Percentiles rank a stretch among this genome's conserved stretches.
These are phyloP conservation scores for Pseudonitzschia pungens DNA, from an alignment of 108 stramenopile genomes.

Conservation along the genomic window DNA sequence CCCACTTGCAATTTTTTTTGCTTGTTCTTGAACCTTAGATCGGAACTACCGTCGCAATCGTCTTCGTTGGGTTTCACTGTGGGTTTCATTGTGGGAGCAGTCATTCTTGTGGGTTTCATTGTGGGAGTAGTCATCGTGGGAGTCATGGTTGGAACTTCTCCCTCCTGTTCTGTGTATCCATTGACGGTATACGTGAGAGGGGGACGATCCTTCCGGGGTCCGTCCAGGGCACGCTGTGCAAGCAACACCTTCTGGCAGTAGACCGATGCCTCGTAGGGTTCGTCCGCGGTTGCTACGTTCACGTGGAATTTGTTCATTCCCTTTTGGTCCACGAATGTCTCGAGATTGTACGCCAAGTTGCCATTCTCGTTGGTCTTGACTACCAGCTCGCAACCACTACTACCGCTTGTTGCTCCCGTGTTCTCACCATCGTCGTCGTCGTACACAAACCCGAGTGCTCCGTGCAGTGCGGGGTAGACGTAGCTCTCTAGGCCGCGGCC, in stretches of 20 bases:
- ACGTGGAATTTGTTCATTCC: slow-evolving; percentile 11
- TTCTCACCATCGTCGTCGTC: neutral
- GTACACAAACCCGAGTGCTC: slow-evolving; percentile 4
- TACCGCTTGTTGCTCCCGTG: neutral
- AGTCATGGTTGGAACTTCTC: neutral
- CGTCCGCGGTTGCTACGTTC: neutral
- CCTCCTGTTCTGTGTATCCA: neutral
- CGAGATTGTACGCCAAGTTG: neutral
- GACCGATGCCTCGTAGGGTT: neutral
- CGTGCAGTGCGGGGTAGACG: slow-evolving; percentile 2
- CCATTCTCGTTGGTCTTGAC: neutral
- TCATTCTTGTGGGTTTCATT: neutral
- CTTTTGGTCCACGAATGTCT: neutral
- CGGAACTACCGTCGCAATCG: neutral
- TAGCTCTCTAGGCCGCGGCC: neutral
- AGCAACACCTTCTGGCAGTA: neutral
- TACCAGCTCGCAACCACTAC: neutral
- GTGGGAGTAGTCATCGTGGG: neutral
- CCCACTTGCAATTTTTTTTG: neutral
- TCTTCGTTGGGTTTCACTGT: neutral
- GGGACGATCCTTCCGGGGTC: neutral
- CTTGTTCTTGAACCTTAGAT: neutral
- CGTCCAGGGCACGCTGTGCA: neutral
- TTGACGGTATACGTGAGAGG: slow-evolving; percentile 5
- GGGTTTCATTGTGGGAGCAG: neutral